These are phyloP conservation scores for Verticillium nubilum DNA, from an alignment of 2,329 filamentous ascomycete species.

Conservation along the genomic window DNA sequence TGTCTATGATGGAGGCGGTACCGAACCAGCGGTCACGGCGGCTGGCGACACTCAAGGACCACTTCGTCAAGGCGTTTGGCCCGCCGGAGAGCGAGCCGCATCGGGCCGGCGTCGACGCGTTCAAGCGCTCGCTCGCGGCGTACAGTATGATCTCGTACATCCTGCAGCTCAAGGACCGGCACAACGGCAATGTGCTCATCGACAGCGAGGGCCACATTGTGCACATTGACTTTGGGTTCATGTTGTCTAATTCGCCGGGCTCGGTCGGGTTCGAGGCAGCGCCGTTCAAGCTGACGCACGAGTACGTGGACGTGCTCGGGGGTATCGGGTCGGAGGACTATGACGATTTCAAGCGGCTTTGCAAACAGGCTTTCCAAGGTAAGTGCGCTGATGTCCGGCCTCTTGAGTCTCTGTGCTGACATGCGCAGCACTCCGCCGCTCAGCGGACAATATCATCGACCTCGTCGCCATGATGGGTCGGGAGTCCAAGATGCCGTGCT, in stretches of 20 bases:
- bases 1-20: slow-evolving; percentile 67
- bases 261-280: slow-evolving; percentile 82
- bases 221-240: slow-evolving; percentile 87
- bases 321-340: slow-evolving; percentile 66
- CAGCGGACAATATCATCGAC: slow-evolving; percentile 76
- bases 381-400: slow-evolving; percentile 16
- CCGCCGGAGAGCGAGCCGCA: slow-evolving; percentile 64
- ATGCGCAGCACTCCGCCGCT: slow-evolving; percentile 60
- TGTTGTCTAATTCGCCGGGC: slow-evolving; percentile 81
- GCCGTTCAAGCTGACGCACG: slow-evolving; percentile 80
- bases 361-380: slow-evolving; percentile 82
- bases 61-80: slow-evolving; percentile 77
- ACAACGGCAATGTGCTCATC: slow-evolving; percentile 82
- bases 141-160: slow-evolving; percentile 84
- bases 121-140: slow-evolving; percentile 74
- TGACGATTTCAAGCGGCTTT: slow-evolving; percentile 70
- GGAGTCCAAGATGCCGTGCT: slow-evolving; percentile 81
- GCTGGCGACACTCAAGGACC: slow-evolving; percentile 75
- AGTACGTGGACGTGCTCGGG: slow-evolving; percentile 79
- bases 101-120: slow-evolving; percentile 67
- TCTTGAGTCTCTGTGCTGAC: slow-evolving; percentile 10
- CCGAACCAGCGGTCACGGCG: slow-evolving; percentile 63
- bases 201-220: slow-evolving; percentile 83
- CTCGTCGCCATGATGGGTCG: slow-evolving; percentile 80
- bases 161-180: slow-evolving; percentile 77